Conservation (phyloP, 1,284 basidiomycete genomes). For the Leccinum angustisporum region DNA sequence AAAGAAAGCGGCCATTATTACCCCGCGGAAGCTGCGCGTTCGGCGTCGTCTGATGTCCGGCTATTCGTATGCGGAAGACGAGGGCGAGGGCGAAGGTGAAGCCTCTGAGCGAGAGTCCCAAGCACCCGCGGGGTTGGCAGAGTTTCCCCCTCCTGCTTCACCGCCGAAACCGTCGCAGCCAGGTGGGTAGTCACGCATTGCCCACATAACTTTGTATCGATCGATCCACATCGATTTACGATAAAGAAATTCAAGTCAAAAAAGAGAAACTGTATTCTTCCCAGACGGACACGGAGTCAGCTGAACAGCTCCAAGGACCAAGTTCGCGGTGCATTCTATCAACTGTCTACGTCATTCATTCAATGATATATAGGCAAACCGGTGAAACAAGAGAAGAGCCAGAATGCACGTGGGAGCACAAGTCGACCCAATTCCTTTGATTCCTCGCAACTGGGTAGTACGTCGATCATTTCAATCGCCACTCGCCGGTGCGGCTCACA, state of each 20-base stretch:
- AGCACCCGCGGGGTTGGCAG: background rate
- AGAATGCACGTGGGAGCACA: background rate
- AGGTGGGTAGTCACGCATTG: slow-evolving; percentile 5
- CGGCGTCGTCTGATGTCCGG: slow-evolving; percentile 16
- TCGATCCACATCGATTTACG: background rate
- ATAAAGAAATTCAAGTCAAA: slow-evolving; percentile 2
- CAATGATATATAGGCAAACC: slow-evolving; percentile 6
- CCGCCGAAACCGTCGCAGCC: slow-evolving; percentile 5
- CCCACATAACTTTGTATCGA: background rate
- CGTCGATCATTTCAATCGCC: slow-evolving; percentile 1
- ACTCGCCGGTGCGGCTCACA: background rate
- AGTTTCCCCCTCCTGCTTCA: background rate
- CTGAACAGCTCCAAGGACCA: background rate
- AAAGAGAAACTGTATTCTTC: slow-evolving; percentile 4
- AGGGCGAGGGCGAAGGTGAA: slow-evolving; percentile 5
- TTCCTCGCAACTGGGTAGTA: slow-evolving; percentile 8
- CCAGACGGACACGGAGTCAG: background rate
- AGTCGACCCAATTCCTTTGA: background rate
- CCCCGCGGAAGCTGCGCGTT: slow-evolving; percentile 3
- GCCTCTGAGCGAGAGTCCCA: slow-evolving; percentile 7
- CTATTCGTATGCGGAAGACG: background rate
- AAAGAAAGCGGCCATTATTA: slow-evolving; percentile 1
- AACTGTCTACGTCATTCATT: background rate
- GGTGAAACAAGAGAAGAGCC: slow-evolving; percentile 22
- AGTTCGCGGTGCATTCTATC: slow-evolving; percentile 10